These are phyloP conservation scores for Solanum corneliomulleri DNA, from an alignment of 257 asterid genomes.

Conservation along the genomic window DNA sequence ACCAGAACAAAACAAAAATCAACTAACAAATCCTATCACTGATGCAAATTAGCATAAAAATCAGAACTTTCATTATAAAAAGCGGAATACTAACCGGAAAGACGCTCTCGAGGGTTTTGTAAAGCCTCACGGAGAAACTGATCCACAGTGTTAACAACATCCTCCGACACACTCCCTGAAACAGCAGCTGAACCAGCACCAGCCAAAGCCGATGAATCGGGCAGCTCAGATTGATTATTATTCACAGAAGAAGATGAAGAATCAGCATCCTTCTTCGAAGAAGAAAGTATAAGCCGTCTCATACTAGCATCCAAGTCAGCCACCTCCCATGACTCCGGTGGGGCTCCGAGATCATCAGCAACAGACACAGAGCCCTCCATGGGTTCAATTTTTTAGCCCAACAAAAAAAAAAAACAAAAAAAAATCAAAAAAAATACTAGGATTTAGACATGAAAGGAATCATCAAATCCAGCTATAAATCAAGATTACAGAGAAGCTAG, in stretches of 20 bases:
- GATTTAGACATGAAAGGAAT: slow-evolving; percentile 10
- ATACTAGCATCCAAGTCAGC: slow-evolving; percentile 89
- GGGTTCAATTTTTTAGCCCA: slow-evolving; percentile 7
- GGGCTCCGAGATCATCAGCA: slow-evolving; percentile 49
- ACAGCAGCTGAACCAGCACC: background rate
- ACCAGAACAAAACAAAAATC: background rate
- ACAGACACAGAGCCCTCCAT: slow-evolving; percentile 71
- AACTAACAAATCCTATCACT: background rate
- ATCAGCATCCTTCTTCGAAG: slow-evolving; percentile 33
- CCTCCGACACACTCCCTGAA: slow-evolving; percentile 25
- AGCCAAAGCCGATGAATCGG: slow-evolving; percentile 12
- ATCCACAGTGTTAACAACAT: slow-evolving; percentile 73
- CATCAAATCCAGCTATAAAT: slow-evolving; percentile 42
- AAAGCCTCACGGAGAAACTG: slow-evolving; percentile 91
- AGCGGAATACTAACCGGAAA: slow-evolving; percentile 51
- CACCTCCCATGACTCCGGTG: slow-evolving; percentile 99
- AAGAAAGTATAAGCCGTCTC: slow-evolving; percentile 65
- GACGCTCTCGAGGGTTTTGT: slow-evolving; percentile 98
- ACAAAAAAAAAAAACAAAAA: background rate
- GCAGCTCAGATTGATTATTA: slow-evolving; percentile 35
- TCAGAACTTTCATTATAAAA: background rate
- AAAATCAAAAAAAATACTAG: background rate
- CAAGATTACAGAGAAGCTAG: slow-evolving; percentile 5
- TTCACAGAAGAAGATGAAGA: background rate
- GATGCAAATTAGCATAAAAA: background rate